Evolutionary conservation across 352 stramenopile species (phyloP), one percentile per base, ranked within the genome.

Genomic region (Phytophthora tentaculata): DNA sequence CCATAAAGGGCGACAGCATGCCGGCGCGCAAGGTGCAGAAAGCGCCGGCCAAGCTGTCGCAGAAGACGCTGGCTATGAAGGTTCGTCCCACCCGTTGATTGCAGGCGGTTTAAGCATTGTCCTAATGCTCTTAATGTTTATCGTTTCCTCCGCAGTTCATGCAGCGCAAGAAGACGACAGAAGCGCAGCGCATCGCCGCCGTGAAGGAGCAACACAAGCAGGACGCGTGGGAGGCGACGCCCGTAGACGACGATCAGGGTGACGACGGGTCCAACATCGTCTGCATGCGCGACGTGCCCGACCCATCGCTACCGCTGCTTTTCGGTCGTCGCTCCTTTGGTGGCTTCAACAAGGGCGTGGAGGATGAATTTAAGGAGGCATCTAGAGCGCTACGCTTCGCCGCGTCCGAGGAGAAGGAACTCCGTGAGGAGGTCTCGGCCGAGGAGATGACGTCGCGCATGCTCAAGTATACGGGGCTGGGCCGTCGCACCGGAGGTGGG

Each of bases 51-150:
- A 82, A 83, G 39, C 43, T 95, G 24, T 92, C 87, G 32, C 83
- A 92, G 65, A 95, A 95, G 69, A 95, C 87, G 39, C 73, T 95
- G 37, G 87, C 87, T 17, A 95, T 95, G 87, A 95, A 95, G 81
- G 71, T 76, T 26, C 41, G 54, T 32, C 19, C n/a, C 24, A 16
- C 35, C 19, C 12, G 4, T 39, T 43, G 19, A 29, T 37, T 51
- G n/a, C 2, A 51, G 8, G 24, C 51, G 17, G 24, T 9, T 17
- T 9, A 23, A 37, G 19, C 19, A 43, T n/a, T 39, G 23, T 26
- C 6, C n/a, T 29, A 58, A 53, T 13, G 19, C n/a, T n/a, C 47
- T 47, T 7, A 0, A 13, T 29, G n/a, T 26, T 13, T 61, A 8
- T 56, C 23, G 43, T 49, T 24, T 14, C 29, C 22, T 16, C 8